Percentiles rank a stretch among this genome's conserved stretches.
Evolutionary conservation across 805 yeast species (phyloP).

Genomic region (Cyberlindnera mycetangii): DNA sequence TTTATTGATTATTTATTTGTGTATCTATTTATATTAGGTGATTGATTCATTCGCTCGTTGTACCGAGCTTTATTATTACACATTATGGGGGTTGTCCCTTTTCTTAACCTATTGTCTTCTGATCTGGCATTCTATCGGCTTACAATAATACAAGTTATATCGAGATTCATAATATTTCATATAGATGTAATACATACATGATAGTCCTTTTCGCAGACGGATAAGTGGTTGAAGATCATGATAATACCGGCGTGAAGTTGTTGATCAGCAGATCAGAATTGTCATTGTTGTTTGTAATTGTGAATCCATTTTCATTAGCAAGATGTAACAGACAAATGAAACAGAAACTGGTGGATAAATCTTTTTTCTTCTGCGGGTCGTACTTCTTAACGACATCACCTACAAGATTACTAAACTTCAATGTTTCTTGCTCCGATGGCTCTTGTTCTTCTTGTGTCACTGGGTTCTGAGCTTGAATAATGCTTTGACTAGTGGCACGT

Average conservation of each 20-base stretch:
- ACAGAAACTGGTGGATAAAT: constrained; percentile 80
- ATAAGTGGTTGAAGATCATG: not conserved
- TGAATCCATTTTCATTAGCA: constrained; percentile 81
- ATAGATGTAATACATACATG: no score
- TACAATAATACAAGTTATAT: no score
- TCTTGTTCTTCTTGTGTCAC: not conserved
- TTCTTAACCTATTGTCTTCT: no score
- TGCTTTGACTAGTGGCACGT: constrained; percentile 11
- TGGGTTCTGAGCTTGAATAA: constrained; percentile 1
- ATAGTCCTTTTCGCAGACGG: not conserved
- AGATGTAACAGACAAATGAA: constrained; percentile 81
- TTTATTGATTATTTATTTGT: no score
- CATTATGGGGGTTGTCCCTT: no score
- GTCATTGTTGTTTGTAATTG: constrained; percentile 41
- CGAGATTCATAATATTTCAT: no score
- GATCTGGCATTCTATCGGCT: no score
- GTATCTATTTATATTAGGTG: no score
- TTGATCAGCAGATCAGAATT: constrained; percentile 23
- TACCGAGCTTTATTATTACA: no score
- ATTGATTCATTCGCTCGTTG: no score
- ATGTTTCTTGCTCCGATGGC: constrained; percentile 9
- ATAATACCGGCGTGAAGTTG: constrained; percentile 1
- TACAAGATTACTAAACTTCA: constrained; percentile 46
- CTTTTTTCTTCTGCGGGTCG: constrained; percentile 51
- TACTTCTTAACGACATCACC: constrained; percentile 51